Base-by-base conservation (phyloP, 2,329 filamentous ascomycete genomes). In the Diaporthe sp. region DNA sequence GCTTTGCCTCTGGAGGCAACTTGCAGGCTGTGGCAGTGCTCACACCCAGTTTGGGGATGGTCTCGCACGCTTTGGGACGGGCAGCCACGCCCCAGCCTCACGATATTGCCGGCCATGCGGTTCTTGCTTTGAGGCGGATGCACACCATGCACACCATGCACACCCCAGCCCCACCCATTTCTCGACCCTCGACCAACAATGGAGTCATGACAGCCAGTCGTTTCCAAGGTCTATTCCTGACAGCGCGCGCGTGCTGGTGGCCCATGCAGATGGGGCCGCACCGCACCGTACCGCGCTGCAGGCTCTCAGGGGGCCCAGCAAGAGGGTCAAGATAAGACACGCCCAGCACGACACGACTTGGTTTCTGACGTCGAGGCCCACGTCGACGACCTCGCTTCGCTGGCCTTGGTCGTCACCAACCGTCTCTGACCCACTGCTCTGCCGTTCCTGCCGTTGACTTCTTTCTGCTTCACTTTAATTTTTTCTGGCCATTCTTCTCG, bases 331-430 rank as follows among this genome's bases (percentile, higher is more conserved):
- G 55, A 55, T 37, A 49, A 61, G 60, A 62, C 68, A 73, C 60
- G 73, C 44, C 60, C 31, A 51, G 34, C 44, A 42, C 55, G 62
- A 65, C 71, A 73, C 58, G 71, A 65, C 71, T 46, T 60, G 65
- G 25, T 62, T 28, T 60, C 72, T 76, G 75, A 76, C 75, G 75
- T 74, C 49, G 75, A 71, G 72, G 53, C 75, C 73, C 72, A 76
- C 72, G 75, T 53, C 42, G 65, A 46, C 60, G 61, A 55, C 75
- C 68, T 74, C 74, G 65, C 65, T 74, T 71, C 68, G 73, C 75
- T 76, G 75, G 67, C 73, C 68, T 72, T 65, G 60, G 31, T 46
- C 51, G 34, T 55, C 46, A 61, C 34, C 71, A 71, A 51, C 17
- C 73, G 42, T 25, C 22, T 44, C 53, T 65, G 44, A 58, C 57